Evolutionary conservation across 768 basidiomycete genomes (phyloP), one percentile per base, ranked within the genome.

Genomic region (Lactarius indigo): DNA sequence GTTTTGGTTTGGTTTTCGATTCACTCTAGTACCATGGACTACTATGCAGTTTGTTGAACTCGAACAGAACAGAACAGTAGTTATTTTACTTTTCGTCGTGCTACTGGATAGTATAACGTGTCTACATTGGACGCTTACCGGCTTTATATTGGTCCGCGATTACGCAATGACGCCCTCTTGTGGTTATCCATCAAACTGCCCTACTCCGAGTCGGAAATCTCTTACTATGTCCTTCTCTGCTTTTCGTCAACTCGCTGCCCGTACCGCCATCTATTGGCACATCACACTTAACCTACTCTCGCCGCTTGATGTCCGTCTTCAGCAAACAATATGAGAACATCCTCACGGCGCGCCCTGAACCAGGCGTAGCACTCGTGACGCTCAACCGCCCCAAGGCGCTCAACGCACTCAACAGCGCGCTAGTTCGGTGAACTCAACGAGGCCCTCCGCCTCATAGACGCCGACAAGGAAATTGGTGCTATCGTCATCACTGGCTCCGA

Each of bases 401-500:
- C 65, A 98, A 97, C 74, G 96, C 97, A 4, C 82, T 99, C 66
- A 89, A 83, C 72, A 84, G 86, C 28, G 87, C 90, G 7, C 82
- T 98, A n/a, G 65, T 90, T 98, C 75, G 77, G 77, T 17, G 92
- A 95, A 75, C 82, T 98, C 55, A 93, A 95, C 73, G 79, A 83
- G 31, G 94, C 94, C 6, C 76, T 68, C 44, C 64, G 26, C 10
- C 37, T 57, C 37, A 85, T 88, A 2, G 92, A 95, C 65, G 78
- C 75, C 18, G 94, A 98, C 74, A 81, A 84, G 37, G 77, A 79
- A 7, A 79, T 96, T 41, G 87, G 92, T 55, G 93, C 94, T 6
- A 85, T 98, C 73, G 94, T 99, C 17, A 76, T 99, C 62, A 98
- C 96, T 1, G 96, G 96, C 2, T 92, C 90, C 31, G 92, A 92